These are phyloP conservation scores for Zostera marina DNA, from an alignment of 116 monocot species.

Conservation along the genomic window DNA sequence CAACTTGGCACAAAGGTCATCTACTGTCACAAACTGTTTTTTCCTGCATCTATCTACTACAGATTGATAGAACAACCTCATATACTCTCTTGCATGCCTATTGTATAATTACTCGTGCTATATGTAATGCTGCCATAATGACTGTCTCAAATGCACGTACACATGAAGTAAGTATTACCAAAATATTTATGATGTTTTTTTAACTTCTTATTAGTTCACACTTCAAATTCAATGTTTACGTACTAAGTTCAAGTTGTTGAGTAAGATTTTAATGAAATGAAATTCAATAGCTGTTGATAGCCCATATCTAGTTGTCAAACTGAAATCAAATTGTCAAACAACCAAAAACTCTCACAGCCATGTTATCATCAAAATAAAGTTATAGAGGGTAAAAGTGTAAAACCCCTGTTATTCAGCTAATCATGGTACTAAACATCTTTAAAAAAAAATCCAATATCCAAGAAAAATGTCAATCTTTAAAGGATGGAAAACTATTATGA, in stretches of 20 bases:
- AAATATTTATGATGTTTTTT: background rate
- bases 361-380: no score
- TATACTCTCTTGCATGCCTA: conserved; percentile 89
- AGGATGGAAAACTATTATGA: no score
- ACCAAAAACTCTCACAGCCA: no score
- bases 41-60: conserved; percentile 96
- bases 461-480: no score
- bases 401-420: no score
- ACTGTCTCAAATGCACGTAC: conserved; percentile 86
- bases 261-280: no score
- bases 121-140: conserved; percentile 55
- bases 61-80: conserved; percentile 79
- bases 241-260: background rate
- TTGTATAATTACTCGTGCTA: conserved; percentile 76
- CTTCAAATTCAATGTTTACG: background rate
- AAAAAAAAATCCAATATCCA: no score
- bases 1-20: conserved; percentile 97
- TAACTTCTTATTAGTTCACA: background rate
- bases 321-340: no score
- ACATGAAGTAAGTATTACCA: conserved; percentile 50
- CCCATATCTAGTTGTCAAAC: no score
- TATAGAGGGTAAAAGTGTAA: no score
- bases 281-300: no score
- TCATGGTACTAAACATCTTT: no score
- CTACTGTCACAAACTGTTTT: conserved; percentile 88